Evolutionary conservation across 345 rosid genomes (phyloP), one percentile per base, ranked within the genome.

Genomic region (Geranium rotundifolium): DNA sequence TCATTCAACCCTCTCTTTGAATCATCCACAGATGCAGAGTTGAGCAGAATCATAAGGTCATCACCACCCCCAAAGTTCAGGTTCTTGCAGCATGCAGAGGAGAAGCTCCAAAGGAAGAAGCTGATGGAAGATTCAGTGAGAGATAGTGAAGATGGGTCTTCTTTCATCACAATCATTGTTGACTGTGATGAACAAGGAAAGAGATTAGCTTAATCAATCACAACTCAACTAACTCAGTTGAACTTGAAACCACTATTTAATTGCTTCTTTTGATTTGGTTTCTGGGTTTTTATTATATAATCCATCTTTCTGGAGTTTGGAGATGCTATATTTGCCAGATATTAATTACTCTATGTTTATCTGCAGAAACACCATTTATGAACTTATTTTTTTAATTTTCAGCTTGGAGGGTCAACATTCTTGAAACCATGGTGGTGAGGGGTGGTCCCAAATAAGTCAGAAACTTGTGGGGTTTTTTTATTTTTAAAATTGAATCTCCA

Each of bases 101-200:
- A 93, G 78, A 93, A 93, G 65, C 81, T 90, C 39, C 55, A 46
- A 1, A 9, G 16, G 12, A 9, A 46, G 41, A 34, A 34, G 41
- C 10, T 34, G 7, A 34, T 8, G 7, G 10, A 34, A 34, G 7
- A 34, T 4, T 8, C 41, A 34, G 10, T 34, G 41, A 75, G 75
- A 73, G 81, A 73, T 29, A 82, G 77, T 39, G 89, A 82, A 65
- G 82, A 78, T 63, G 87, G 81, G 12, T 58, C 85, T 62, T 58
- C 85, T 62, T 79, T 75, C 71, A 75, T 82, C 65, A 75, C 85
- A 65, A 76, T 83, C 67, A 69, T 70, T 65, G 78, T 80, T 71
- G 91, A 78, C 62, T 76, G 55, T 23, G 27, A 23, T 23, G 65
- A 71, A 70, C 69, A 74, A 55, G 67, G 81, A 80, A 23, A 71